Percentiles rank a stretch among this genome's conserved stretches.
Evolutionary conservation across 1,284 basidiomycete species (phyloP).

Genomic region (Cutaneotrichosporon cyanovorans): DNA sequence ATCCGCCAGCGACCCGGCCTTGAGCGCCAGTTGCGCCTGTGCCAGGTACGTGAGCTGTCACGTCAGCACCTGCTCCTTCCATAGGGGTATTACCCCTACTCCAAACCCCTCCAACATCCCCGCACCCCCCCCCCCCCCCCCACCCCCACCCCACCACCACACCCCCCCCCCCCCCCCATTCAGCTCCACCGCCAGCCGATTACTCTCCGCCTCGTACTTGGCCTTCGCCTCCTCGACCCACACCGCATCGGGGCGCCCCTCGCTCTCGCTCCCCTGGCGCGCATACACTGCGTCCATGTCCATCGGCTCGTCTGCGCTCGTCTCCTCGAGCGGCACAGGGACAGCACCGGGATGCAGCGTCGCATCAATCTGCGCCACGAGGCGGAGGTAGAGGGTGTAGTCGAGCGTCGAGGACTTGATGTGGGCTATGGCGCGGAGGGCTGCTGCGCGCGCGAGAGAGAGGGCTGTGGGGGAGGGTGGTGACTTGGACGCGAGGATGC

Average conservation of each 20-base stretch:
- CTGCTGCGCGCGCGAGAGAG: slow-evolving; percentile 23
- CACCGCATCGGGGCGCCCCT: slow-evolving; percentile 23
- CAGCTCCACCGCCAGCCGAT: slow-evolving; percentile 35
- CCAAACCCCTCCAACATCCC: too few species aligned
- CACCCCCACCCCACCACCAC: too few species aligned
- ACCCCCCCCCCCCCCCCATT: too few species aligned
- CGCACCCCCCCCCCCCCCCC: too few species aligned
- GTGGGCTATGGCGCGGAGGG: slow-evolving; percentile 24
- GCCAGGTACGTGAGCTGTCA: slow-evolving; percentile 39
- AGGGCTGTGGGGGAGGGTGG: slow-evolving; percentile 12
- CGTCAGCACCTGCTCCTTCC: slow-evolving; percentile 3
- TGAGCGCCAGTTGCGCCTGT: slow-evolving; percentile 30
- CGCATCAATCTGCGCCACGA: slow-evolving; percentile 9
- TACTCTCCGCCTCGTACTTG: slow-evolving; percentile 23
- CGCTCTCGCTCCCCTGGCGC: slow-evolving; percentile 10
- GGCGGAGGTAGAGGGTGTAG: slow-evolving; percentile 13
- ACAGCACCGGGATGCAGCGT: slow-evolving; percentile 2
- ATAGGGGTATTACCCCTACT: too few species aligned
- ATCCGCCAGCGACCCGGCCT: slow-evolving; percentile 22
- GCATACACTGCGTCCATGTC: slow-evolving; percentile 12
- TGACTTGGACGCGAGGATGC: slow-evolving; percentile 11
- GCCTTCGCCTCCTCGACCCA: slow-evolving; percentile 28
- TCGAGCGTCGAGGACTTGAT: slow-evolving; percentile 29
- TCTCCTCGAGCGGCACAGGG: background rate
- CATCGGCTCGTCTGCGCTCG: slow-evolving; percentile 12